Evolutionary conservation across 1,139 yeast genomes (phyloP).

Genomic region (Pichiaceae sp.): DNA sequence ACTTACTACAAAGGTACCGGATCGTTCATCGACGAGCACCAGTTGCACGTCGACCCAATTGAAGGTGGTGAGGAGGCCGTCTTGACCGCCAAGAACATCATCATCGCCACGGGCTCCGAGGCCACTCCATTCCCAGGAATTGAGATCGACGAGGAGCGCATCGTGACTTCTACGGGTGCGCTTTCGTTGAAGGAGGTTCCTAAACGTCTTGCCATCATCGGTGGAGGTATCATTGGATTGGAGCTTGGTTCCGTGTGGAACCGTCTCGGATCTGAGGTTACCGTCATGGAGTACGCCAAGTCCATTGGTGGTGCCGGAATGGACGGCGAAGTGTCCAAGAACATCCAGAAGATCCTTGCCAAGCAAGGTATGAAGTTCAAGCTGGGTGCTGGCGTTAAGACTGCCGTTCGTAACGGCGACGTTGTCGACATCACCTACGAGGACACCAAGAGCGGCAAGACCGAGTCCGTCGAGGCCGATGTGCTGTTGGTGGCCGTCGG

Average conservation of each 20-base stretch:
- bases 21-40: conserved; percentile 75
- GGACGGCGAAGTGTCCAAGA: conserved; percentile 93
- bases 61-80: conserved; percentile 71
- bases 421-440: conserved; percentile 81
- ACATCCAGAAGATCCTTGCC: conserved; percentile 78
- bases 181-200: conserved; percentile 81
- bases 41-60: conserved; percentile 71
- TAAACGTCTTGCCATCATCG: conserved; percentile 85
- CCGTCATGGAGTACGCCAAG: conserved; percentile 84
- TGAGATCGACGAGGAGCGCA: conserved; percentile 92
- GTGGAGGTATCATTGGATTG: conserved; percentile 99
- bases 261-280: conserved; percentile 91
- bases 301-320: conserved; percentile 92
- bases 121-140: conserved; percentile 99
- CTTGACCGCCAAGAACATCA: conserved; percentile 76
- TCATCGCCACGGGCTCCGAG: conserved; percentile 98
- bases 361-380: conserved; percentile 96
- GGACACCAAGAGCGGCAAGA: conserved; percentile 79
- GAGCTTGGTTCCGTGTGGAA: conserved; percentile 99
- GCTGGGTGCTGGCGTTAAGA: conserved; percentile 82
- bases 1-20: conserved; percentile 93
- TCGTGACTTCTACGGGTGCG: conserved; percentile 93
- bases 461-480: conserved; percentile 78
- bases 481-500: conserved; percentile 95
- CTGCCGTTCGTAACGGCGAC: conserved; percentile 85